These are phyloP conservation scores for Ophiostoma sp. DNA, from an alignment of 2,329 filamentous ascomycete species.

Conservation along the genomic window DNA sequence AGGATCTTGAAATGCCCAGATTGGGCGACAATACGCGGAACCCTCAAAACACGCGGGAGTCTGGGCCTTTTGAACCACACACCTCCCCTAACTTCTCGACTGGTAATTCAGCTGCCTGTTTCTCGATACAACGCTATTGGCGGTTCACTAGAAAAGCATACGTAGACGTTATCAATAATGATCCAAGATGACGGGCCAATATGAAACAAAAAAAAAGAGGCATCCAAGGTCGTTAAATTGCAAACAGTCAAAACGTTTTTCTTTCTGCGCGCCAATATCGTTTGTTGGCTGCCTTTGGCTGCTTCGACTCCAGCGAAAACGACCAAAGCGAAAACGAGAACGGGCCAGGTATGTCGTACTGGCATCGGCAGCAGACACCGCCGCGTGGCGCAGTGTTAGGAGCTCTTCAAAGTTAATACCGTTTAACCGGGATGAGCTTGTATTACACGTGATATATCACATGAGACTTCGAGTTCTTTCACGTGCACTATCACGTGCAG, in stretches of 20 bases:
- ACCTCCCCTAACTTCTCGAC: neutral
- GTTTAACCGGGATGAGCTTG: neutral
- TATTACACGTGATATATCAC: no score
- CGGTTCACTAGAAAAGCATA: neutral
- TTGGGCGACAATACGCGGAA: neutral
- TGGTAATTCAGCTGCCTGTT: neutral
- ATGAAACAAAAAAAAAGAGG: neutral
- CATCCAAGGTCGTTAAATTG: neutral
- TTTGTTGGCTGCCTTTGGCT: neutral
- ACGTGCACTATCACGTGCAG: neutral
- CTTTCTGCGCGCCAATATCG: neutral
- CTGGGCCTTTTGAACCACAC: neutral
- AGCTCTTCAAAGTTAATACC: no score
- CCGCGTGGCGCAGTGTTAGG: neutral
- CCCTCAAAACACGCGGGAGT: neutral
- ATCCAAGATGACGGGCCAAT: neutral
- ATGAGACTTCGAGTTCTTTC: neutral
- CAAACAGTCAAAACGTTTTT: neutral
- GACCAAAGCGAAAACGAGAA: constrained; percentile 3
- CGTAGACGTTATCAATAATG: neutral
- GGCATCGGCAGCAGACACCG: neutral
- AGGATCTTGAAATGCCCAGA: neutral
- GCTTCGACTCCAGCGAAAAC: neutral
- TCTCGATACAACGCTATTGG: neutral
- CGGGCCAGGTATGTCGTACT: neutral